Evolutionary conservation across 164 flowering plant species (phyloP).

Genomic region (Stephania japonica): DNA sequence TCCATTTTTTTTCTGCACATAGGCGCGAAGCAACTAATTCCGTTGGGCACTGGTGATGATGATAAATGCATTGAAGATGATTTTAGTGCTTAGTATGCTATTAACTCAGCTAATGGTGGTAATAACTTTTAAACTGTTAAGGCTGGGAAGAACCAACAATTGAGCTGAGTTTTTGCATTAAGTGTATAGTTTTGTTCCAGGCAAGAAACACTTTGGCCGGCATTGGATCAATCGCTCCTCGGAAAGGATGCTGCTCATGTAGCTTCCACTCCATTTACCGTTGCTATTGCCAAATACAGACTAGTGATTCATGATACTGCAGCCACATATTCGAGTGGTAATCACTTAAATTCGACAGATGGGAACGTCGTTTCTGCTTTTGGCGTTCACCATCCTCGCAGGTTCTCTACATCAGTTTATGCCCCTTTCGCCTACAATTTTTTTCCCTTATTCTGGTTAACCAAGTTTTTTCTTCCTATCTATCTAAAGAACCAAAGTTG

Average conservation of each 20-base stretch:
- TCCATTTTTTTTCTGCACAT: not conserved
- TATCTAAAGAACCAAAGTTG: constrained; percentile 60
- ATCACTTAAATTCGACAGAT: constrained; percentile 31
- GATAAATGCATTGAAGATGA: constrained; percentile 90
- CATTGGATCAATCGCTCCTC: constrained; percentile 58
- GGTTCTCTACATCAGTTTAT: constrained; percentile 29
- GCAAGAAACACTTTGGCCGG: constrained; percentile 73
- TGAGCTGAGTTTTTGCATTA: no score
- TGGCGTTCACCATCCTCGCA: constrained; percentile 91
- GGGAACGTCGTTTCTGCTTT: constrained; percentile 37
- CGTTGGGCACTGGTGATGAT: constrained; percentile 29
- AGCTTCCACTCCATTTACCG: constrained; percentile 69
- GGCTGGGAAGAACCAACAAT: no score
- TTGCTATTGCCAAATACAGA: constrained; percentile 66
- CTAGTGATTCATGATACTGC: constrained; percentile 53
- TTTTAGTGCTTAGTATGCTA: constrained; percentile 72
- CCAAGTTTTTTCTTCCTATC: constrained; percentile 12
- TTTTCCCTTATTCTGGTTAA: not conserved
- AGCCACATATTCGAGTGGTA: constrained; percentile 22
- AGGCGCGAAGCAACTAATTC: constrained; percentile 27
- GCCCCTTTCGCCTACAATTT: not conserved
- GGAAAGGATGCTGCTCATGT: constrained; percentile 54
- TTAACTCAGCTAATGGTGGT: not conserved
- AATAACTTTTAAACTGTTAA: not conserved
- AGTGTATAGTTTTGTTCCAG: constrained; percentile 25